Evolutionary conservation across 129 eudicot species (phyloP), one percentile per base, ranked within the genome.

Genomic region (Smallanthus sonchifolius): DNA sequence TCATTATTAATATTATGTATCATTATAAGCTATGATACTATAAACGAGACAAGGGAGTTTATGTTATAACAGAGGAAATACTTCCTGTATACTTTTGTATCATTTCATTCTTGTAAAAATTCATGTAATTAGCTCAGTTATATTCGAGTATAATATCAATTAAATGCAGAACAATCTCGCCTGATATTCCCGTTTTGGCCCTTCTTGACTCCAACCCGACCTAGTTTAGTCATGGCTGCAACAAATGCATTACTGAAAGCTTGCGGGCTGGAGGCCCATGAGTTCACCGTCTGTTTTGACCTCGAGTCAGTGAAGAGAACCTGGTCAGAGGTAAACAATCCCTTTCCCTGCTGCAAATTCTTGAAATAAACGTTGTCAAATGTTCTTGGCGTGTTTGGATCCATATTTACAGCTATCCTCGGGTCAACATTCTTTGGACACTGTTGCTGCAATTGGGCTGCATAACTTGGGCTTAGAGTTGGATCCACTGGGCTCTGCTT

Each of bases 341-440:
- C 97, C 79, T 83, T 72, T 10, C 97, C 91, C 19, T 83, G 84
- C 48, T 79, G 79, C 15, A 94, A 87, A 62, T 90, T 90, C 74
- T 79, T 63, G 77, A 24, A 94, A 77, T 90, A 94, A 17, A 55
- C 57, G 57, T 94, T 94, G 80, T 94, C 97, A 61, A 94, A 90
- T 8, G 57, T 83, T 40, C 76, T 84, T 2, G 98, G 97, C 3
- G 96, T 88, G 66, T 16, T 81, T 2, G 96, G 93, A 62, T 88
- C 98, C 96, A 94, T 86, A 75, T 86, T 73, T 49, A 94, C 64
- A 51, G 91, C 98, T 69, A 83, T 81, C 62, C 77, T 56, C 0
- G 97, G 97, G 80, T 88, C 92, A 73, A 86, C 96, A 10, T 75
- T 77, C 32, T 47, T 83, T 0, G 98, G 98, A 83, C 98, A 93